Evolutionary conservation across 164 flowering plant genomes (phyloP).

Genomic region (Liquidambar formosana): DNA sequence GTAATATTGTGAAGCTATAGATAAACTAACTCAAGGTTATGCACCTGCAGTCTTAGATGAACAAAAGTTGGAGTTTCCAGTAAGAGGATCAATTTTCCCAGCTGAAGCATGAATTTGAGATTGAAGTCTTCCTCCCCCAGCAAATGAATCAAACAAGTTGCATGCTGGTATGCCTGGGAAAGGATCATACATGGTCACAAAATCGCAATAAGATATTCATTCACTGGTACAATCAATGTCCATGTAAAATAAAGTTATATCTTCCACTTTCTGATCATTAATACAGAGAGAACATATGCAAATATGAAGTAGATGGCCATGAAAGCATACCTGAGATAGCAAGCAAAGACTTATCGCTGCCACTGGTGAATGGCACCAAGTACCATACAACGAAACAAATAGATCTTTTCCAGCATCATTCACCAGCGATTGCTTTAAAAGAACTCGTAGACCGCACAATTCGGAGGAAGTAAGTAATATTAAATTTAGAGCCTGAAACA

Average conservation of each 20-base stretch:
- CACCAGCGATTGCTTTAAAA: conserved; percentile 73
- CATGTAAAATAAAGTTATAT: too few species aligned
- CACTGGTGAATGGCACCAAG: conserved; percentile 98
- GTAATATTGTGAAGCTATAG: too few species aligned
- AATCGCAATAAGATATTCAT: too few species aligned
- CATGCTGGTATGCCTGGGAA: conserved; percentile 86
- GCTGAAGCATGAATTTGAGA: conserved; percentile 87
- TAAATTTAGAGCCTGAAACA: conserved; percentile 89
- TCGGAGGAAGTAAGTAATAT: conserved; percentile 92
- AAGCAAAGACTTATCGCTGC: conserved; percentile 94
- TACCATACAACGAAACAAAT: conserved; percentile 78
- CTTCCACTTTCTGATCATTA: too few species aligned
- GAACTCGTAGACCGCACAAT: conserved; percentile 69
- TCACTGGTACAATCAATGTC: too few species aligned
- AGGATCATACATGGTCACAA: conserved; percentile 5
- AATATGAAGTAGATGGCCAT: neutral
- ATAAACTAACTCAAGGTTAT: neutral
- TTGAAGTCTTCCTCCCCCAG: conserved; percentile 90
- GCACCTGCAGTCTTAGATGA: conserved; percentile 93
- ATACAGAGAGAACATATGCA: too few species aligned
- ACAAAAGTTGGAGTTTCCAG: conserved; percentile 96
- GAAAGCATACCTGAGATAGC: conserved; percentile 73
- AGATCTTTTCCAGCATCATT: conserved; percentile 77
- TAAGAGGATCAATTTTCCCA: conserved; percentile 86
- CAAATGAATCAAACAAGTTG: conserved; percentile 79